Conservation (phyloP, 345 rosid species). For the Cardamine resedifolia region DNA sequence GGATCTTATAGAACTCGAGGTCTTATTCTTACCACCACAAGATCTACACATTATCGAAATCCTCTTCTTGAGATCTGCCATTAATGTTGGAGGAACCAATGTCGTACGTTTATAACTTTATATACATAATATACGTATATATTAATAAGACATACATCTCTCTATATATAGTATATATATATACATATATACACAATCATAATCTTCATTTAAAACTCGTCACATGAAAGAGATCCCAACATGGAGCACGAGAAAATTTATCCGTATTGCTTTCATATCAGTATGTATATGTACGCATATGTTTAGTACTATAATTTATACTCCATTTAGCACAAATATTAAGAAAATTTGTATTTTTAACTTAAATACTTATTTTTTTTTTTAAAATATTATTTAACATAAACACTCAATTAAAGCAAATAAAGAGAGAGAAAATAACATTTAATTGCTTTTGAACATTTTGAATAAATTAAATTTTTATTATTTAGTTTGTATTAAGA, state of each 20-base stretch:
- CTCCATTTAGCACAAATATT: too few relatives aligned
- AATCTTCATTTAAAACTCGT: conserved; percentile 27
- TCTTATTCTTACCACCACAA: conserved; percentile 37
- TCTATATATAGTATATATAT: not conserved
- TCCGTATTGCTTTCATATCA: conserved; percentile 33
- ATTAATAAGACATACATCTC: not conserved
- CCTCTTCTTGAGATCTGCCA: conserved; percentile 48
- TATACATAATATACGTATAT: not conserved
- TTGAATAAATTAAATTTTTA: too few relatives aligned
- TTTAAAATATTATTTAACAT: too few relatives aligned
- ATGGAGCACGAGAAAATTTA: conserved; percentile 35
- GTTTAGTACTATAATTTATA: conserved; percentile 12
- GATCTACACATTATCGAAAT: conserved; percentile 43
- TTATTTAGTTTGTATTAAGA: too few relatives aligned
- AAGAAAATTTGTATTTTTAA: too few relatives aligned
- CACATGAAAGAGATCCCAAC: conserved; percentile 43
- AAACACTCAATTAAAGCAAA: too few relatives aligned
- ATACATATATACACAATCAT: conserved; percentile 8
- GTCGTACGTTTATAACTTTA: conserved; percentile 41
- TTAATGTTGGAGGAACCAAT: conserved; percentile 46
- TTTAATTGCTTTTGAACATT: too few relatives aligned
- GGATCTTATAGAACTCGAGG: conserved; percentile 33
- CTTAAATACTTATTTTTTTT: too few relatives aligned
- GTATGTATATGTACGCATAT: conserved; percentile 33
- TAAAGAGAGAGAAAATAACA: too few relatives aligned